Percentiles rank a stretch among this genome's conserved stretches.
Conservation (phyloP, 2,329 filamentous ascomycete species). For the Sporothrix dimorphospora region DNA sequence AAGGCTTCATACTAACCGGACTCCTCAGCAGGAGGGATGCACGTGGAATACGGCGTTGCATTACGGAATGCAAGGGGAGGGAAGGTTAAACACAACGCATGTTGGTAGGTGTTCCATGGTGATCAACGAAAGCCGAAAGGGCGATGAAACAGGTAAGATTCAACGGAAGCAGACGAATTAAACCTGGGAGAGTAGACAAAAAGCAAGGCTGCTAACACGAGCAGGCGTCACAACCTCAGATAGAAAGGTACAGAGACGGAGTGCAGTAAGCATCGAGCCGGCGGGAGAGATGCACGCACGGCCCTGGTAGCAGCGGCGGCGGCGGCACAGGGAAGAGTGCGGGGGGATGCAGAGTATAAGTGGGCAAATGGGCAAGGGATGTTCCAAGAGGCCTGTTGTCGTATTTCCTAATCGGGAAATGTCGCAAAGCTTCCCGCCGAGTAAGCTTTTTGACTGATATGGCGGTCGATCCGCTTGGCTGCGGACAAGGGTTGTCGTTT, state of each 20-base stretch:
- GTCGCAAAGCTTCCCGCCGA: conserved; percentile 20
- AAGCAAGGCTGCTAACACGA: not conserved
- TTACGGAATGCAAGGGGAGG: not conserved
- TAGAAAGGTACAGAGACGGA: not conserved
- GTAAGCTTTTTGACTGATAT: conserved; percentile 15
- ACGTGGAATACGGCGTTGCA: not conserved
- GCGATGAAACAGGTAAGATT: not conserved
- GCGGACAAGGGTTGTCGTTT: not conserved
- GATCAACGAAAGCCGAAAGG: not conserved
- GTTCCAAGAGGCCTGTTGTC: not conserved
- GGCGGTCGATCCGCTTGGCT: not conserved
- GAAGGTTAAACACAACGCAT: not conserved
- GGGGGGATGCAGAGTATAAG: not conserved
- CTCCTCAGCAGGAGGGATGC: not conserved
- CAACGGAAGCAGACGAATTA: not conserved
- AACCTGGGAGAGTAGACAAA: not conserved
- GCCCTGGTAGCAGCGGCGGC: not conserved
- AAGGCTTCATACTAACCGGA: not conserved
- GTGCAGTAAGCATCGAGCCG: conserved; percentile 10
- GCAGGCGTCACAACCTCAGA: not conserved
- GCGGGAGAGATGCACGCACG: not conserved
- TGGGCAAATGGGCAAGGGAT: not conserved
- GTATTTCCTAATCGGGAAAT: conserved; percentile 16
- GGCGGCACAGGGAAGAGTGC: not conserved
- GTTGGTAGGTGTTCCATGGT: not conserved